Percentiles rank a stretch among this genome's conserved stretches.
phyloP scores from a whole-genome alignment of 345 rosid genomes.

The Brassica juncea region DNA sequence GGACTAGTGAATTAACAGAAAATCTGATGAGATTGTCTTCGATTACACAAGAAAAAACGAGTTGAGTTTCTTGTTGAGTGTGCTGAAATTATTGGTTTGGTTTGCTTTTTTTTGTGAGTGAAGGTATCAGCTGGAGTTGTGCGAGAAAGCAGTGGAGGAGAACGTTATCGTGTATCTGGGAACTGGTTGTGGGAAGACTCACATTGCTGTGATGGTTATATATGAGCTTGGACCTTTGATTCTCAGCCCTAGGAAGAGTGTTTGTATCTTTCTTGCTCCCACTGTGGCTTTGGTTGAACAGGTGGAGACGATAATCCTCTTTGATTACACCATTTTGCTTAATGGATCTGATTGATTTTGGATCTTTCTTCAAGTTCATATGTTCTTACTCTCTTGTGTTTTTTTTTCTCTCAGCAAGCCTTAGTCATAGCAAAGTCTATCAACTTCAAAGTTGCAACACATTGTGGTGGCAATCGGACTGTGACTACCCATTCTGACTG shows the following conservation, averaged over 20 bases:
- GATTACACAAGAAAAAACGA: background rate
- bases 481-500: constrained; percentile 59
- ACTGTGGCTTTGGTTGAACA: constrained; percentile 86
- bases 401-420: constrained; percentile 69
- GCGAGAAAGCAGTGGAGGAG: constrained; percentile 78
- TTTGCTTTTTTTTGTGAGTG: constrained; percentile 22
- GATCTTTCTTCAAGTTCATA: constrained; percentile 12
- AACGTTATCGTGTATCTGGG: constrained; percentile 78
- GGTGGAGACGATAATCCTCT: constrained; percentile 41
- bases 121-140: constrained; percentile 90
- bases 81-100: background rate
- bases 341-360: background rate
- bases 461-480: constrained; percentile 59
- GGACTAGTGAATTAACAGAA: background rate
- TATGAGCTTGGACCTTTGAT: constrained; percentile 69
- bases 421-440: constrained; percentile 69
- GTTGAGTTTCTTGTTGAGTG: background rate
- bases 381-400: constrained; percentile 24
- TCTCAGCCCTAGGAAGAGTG: constrained; percentile 59
- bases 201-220: constrained; percentile 86
- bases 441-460: constrained; percentile 69
- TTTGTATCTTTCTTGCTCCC: constrained; percentile 89
- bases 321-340: constrained; percentile 9
- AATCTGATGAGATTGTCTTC: constrained; percentile 14
- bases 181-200: constrained; percentile 97